Conservation (phyloP, 1,139 yeast genomes). For the Lodderomyces orthopsilosis region DNA sequence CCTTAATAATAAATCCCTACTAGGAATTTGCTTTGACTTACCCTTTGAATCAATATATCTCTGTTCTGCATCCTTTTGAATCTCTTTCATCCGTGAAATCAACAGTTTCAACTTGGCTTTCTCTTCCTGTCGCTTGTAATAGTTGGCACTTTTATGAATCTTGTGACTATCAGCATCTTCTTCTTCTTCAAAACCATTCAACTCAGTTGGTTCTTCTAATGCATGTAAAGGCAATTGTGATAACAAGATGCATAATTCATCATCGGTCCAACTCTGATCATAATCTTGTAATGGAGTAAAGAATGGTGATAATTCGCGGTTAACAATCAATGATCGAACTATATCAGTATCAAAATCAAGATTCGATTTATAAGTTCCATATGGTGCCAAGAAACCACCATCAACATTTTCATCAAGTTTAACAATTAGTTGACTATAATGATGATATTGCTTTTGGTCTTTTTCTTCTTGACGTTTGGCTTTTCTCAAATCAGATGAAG, state of each 20-base stretch:
- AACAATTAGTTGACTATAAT: constrained; percentile 56
- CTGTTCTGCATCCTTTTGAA: constrained; percentile 56
- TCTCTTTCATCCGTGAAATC: constrained; percentile 42
- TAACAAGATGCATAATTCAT: constrained; percentile 60
- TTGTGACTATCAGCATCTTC: constrained; percentile 54
- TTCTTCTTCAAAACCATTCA: constrained; percentile 50
- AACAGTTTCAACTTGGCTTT: constrained; percentile 50
- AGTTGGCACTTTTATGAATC: constrained; percentile 50
- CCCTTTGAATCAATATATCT: constrained; percentile 36
- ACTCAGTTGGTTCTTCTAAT: constrained; percentile 54
- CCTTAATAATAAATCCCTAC: constrained; percentile 29
- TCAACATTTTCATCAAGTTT: constrained; percentile 62
- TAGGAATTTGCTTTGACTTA: constrained; percentile 16
- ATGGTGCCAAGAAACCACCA: constrained; percentile 83
- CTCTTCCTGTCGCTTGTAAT: constrained; percentile 53
- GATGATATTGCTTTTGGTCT: constrained; percentile 50
- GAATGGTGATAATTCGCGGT: constrained; percentile 79
- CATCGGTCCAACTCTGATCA: constrained; percentile 71
- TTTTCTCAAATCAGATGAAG: constrained; percentile 24
- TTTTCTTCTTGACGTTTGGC: constrained; percentile 46
- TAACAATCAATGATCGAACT: constrained; percentile 60
- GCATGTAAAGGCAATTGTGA: constrained; percentile 58
- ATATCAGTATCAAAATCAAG: constrained; percentile 71
- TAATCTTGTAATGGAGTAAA: constrained; percentile 86
- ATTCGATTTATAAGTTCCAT: constrained; percentile 75